A percentile compares a stretch with the other conserved stretches of the same genome.
phyloP scores from a whole-genome alignment of 2,329 filamentous ascomycete genomes.

The Ophiostoma fasciatum region DNA sequence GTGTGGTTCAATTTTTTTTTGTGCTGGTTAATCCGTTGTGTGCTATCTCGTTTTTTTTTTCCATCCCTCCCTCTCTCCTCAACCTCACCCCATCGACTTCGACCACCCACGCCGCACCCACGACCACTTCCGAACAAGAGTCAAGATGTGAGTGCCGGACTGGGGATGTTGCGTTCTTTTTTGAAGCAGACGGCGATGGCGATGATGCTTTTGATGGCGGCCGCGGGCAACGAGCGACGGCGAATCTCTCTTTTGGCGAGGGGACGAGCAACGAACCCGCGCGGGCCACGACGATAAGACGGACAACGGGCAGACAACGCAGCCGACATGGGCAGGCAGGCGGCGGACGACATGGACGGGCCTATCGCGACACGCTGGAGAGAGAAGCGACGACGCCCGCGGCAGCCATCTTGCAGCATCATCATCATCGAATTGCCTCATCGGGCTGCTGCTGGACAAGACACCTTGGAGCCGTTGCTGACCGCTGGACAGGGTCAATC shows the following conservation, averaged over 20 bases:
- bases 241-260: too few relatives aligned
- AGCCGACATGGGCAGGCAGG: too few relatives aligned
- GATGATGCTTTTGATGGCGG: conserved; percentile 7
- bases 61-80: not conserved
- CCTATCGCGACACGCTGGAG: not conserved
- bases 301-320: too few relatives aligned
- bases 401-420: too few relatives aligned
- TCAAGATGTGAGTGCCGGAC: conserved; percentile 11
- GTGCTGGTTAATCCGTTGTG: not conserved
- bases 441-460: too few relatives aligned
- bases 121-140: conserved; percentile 8
- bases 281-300: too few relatives aligned
- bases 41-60: conserved; percentile 5
- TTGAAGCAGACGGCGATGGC: conserved; percentile 6
- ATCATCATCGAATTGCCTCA: too few relatives aligned
- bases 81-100: not conserved
- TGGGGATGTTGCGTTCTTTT: conserved; percentile 4
- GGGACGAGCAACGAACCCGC: too few relatives aligned
- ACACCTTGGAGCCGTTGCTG: too few relatives aligned
- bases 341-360: not conserved
- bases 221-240: not conserved
- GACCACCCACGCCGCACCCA: conserved; percentile 4
- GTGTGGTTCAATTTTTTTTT: conserved; percentile 4
- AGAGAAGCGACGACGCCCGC: not conserved
- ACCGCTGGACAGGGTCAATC: conserved; percentile 70